These are phyloP conservation scores for Cyclospora cayetanensis DNA, from an alignment of 169 alveolate species.

Conservation along the genomic window DNA sequence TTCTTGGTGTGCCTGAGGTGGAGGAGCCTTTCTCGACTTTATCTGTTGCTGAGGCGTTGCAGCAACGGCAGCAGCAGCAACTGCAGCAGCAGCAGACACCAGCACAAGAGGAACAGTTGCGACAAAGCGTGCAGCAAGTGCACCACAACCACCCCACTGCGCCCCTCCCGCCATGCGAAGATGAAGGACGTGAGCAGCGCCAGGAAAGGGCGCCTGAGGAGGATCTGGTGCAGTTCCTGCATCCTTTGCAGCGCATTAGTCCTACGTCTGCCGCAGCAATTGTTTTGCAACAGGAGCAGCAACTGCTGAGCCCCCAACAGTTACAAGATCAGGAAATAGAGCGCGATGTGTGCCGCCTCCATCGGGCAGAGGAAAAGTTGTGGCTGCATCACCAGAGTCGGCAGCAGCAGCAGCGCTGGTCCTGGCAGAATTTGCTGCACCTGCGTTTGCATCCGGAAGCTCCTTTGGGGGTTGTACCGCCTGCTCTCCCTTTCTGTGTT, in stretches of 20 bases:
- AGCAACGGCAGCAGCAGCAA: constrained; percentile 3
- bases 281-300: constrained; percentile 41
- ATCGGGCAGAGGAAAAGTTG: not conserved
- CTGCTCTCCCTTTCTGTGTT: not conserved
- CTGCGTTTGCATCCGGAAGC: not conserved
- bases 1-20: constrained; percentile 35
- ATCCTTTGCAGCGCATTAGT: constrained; percentile 1
- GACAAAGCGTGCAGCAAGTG: not conserved
- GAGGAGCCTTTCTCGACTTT: constrained; percentile 10
- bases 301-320: constrained; percentile 6
- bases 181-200: not conserved
- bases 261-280: constrained; percentile 30
- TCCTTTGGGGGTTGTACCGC: not conserved
- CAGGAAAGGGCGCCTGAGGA: not conserved
- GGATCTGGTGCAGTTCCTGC: not conserved
- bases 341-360: constrained; percentile 7
- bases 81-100: not conserved
- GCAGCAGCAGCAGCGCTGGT: constrained; percentile 40
- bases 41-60: not conserved
- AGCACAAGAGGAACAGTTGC: not conserved
- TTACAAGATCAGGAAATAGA: not conserved
- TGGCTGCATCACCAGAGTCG: constrained; percentile 44
- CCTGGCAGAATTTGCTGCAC: not conserved
- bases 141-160: not conserved
- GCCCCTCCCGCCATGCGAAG: not conserved